Conservation (phyloP, 139 green algal genomes). For the Astrephomene gubernaculifera region DNA sequence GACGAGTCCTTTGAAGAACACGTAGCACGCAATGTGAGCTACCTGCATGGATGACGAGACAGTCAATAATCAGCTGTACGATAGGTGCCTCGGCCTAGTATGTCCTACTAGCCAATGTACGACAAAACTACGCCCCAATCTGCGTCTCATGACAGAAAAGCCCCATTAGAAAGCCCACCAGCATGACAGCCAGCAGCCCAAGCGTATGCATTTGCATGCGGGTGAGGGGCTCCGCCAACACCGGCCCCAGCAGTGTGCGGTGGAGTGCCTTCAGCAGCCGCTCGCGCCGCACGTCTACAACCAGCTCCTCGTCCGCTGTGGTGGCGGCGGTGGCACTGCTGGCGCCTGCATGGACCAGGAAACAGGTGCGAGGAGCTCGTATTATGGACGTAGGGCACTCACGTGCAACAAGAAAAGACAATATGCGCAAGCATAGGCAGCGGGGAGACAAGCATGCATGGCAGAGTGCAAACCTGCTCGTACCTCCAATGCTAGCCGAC, state of each 20-base stretch:
- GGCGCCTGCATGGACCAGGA: not conserved
- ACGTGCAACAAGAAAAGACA: not conserved
- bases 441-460: not conserved
- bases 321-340: not conserved
- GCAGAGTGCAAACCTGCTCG: not conserved
- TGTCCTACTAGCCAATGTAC: no score
- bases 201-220: not conserved
- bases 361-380: not conserved
- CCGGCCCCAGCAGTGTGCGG: conserved; percentile 13
- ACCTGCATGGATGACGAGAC: no score
- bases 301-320: not conserved
- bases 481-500: not conserved
- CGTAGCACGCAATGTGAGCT: conserved; percentile 18
- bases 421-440: no score
- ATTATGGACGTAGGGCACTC: not conserved
- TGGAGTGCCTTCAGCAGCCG: conserved; percentile 43
- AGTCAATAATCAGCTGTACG: no score
- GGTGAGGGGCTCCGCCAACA: conserved; percentile 1
- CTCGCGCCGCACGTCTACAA: conserved; percentile 11
- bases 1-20: not conserved
- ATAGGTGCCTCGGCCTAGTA: no score
- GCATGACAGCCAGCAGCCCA: conserved; percentile 9
- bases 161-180: no score
- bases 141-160: no score
- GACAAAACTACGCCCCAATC: no score